Evolutionary conservation across 2,329 filamentous ascomycete genomes (phyloP).

Genomic region (Colletotrichum destructivum): DNA sequence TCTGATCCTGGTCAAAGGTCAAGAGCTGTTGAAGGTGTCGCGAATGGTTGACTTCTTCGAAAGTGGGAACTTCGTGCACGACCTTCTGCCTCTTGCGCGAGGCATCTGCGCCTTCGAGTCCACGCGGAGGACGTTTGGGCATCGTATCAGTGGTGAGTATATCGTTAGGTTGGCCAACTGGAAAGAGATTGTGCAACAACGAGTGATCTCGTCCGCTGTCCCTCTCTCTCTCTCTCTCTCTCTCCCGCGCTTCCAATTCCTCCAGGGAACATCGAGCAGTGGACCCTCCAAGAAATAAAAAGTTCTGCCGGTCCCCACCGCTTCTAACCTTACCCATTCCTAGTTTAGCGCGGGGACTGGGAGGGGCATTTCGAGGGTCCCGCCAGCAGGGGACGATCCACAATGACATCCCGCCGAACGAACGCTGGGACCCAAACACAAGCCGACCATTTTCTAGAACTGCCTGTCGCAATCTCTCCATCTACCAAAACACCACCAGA

Average conservation of each 20-base stretch:
- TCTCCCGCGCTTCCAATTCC: background rate
- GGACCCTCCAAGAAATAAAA: conserved; percentile 43
- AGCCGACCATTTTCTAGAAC: conserved; percentile 21
- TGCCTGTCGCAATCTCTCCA: conserved; percentile 6
- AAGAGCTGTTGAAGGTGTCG: conserved; percentile 79
- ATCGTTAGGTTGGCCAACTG: background rate
- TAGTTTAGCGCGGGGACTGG: conserved; percentile 37
- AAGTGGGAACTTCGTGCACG: conserved; percentile 70
- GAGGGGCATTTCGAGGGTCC: conserved; percentile 20
- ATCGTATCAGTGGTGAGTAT: conserved; percentile 49
- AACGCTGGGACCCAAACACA: conserved; percentile 8
- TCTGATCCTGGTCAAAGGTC: conserved; percentile 78
- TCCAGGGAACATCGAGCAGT: conserved; percentile 12
- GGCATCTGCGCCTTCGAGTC: conserved; percentile 57
- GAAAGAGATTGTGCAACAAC: conserved; percentile 2
- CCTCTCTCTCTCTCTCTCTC: conserved; percentile 2
- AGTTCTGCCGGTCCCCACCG: conserved; percentile 42
- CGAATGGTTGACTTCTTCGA: conserved; percentile 73
- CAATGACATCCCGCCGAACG: conserved; percentile 39
- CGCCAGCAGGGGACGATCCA: conserved; percentile 22
- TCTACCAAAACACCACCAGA: background rate
- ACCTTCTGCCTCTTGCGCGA: conserved; percentile 70
- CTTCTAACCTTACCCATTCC: conserved; percentile 7
- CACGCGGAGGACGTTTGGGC: conserved; percentile 61
- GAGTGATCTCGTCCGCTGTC: background rate